phyloP scores from a whole-genome alignment of 257 asterid genomes.

The Gentiana dahurica region DNA sequence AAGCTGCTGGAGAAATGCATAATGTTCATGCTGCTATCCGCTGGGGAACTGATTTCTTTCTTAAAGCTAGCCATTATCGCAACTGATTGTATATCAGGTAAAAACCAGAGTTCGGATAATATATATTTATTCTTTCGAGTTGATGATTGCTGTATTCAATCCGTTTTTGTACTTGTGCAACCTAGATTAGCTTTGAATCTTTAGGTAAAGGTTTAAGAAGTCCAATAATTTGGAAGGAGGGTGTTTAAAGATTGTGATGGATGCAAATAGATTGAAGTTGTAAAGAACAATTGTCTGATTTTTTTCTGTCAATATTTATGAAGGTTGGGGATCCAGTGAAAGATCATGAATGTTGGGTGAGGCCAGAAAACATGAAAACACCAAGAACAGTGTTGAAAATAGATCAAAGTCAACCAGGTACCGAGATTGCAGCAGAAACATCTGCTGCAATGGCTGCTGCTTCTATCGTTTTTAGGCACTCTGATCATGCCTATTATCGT shows the following conservation, averaged over 20 bases:
- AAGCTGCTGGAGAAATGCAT: slow-evolving; percentile 49
- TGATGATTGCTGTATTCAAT: no score
- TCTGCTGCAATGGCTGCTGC: slow-evolving; percentile 73
- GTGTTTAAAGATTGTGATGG: no score
- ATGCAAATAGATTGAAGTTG: no score
- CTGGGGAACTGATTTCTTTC: slow-evolving; percentile 71
- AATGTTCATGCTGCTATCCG: slow-evolving; percentile 36
- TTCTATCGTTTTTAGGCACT: slow-evolving; percentile 32
- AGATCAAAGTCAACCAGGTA: slow-evolving; percentile 47
- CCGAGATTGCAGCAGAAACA: slow-evolving; percentile 78
- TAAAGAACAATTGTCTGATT: no score
- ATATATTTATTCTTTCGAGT: no score
- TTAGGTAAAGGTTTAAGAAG: no score
- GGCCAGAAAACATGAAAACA: slow-evolving; percentile 73
- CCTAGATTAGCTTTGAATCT: no score
- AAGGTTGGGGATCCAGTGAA: slow-evolving; percentile 77
- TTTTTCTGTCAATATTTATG: background rate
- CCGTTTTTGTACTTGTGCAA: no score
- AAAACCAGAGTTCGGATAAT: no score
- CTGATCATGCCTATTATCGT: slow-evolving; percentile 33
- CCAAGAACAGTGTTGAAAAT: slow-evolving; percentile 48
- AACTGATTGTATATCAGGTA: slow-evolving; percentile 51
- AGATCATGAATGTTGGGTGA: slow-evolving; percentile 71
- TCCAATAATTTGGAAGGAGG: no score
- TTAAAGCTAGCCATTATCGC: slow-evolving; percentile 43